Conservation (phyloP, 805 yeast species). For the Cyberlindnera mrakii region DNA sequence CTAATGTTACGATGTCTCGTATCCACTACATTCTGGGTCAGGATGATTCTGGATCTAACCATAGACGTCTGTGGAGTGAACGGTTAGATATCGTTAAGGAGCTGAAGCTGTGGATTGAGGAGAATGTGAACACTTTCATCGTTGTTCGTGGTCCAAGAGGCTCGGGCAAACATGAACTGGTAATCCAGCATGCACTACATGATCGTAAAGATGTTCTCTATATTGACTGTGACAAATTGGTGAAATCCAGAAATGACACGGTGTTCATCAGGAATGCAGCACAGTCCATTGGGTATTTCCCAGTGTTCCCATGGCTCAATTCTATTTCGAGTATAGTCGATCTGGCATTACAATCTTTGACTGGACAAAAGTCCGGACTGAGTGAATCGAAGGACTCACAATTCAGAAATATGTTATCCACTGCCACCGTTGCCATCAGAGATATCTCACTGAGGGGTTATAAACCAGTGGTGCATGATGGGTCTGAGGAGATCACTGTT, state of each 20-base stretch:
- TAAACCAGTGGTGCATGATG: slow-evolving; percentile 27
- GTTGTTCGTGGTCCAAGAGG: slow-evolving; percentile 92
- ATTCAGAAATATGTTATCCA: slow-evolving; percentile 69
- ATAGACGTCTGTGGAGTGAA: slow-evolving; percentile 58
- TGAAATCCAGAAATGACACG: slow-evolving; percentile 69
- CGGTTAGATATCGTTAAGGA: slow-evolving; percentile 62
- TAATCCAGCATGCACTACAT: slow-evolving; percentile 58
- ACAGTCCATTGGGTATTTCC: slow-evolving; percentile 79
- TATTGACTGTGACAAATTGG: slow-evolving; percentile 73
- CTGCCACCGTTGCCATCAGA: slow-evolving; percentile 69
- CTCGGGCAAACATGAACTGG: slow-evolving; percentile 83
- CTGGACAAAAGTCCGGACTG: slow-evolving; percentile 91
- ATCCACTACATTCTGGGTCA: slow-evolving; percentile 30
- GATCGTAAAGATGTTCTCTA: slow-evolving; percentile 57
- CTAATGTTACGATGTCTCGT: slow-evolving; percentile 27
- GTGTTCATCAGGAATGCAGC: slow-evolving; percentile 65
- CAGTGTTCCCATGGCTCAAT: slow-evolving; percentile 90
- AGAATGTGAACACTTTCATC: slow-evolving; percentile 85
- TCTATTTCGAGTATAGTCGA: slow-evolving; percentile 74
- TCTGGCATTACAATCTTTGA: slow-evolving; percentile 79
- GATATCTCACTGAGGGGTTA: slow-evolving; percentile 49
- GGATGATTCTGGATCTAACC: slow-evolving; percentile 18
- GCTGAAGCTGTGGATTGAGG: slow-evolving; percentile 72
- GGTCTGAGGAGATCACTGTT: slow-evolving; percentile 28
- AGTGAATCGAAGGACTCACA: slow-evolving; percentile 80